Evolutionary conservation across 345 rosid genomes (phyloP), one percentile per base, ranked within the genome.

Genomic region (Zanthoxylum bungeanum): DNA sequence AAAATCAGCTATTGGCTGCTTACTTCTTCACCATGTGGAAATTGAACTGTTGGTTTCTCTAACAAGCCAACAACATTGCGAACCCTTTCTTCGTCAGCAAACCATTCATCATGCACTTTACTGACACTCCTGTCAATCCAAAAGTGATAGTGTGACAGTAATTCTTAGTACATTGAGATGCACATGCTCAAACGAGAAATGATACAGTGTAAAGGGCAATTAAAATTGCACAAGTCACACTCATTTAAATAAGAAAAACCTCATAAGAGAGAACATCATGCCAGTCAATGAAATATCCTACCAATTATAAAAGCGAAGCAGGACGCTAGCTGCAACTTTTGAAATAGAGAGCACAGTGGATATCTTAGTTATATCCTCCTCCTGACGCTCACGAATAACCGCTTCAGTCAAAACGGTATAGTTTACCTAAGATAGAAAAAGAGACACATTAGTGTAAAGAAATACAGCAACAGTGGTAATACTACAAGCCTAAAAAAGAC

Each of bases 81-180:
- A 57, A 89, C 95, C 42, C 73, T 85, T 60, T 84, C 92, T 69
- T 92, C 97, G 55, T 89, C 86, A 19, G 93, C 93, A 89, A 92
- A 92, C 97, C 97, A 92, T 81, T 88, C 97, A 77, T 92, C 97
- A 78, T 86, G 86, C 64, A 89, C 93, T 71, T 85, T 89, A 78
- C 92, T 77, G 28, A 92, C 84, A 74, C 87, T 89, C 97, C 97
- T 92, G 83, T 12, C 52, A 65, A 4, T 30, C 55, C 37, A 66
- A 60, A 60, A 53, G 60, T 60, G 44, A 28, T 27, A 66, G 42
- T 51, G 60, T 60, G 44, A 28, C 21, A 66, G 42, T 51, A 14
- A 53, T 69, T 72, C 36, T 21, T 19, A 57, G 30, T 30, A 66
- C 39, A 63, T 66, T 22, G 36, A 59, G 30, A 47, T 3, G 4